Evolutionary conservation across 2,329 filamentous ascomycete species (phyloP).

Genomic region (Colletotrichum chrysophilum): DNA sequence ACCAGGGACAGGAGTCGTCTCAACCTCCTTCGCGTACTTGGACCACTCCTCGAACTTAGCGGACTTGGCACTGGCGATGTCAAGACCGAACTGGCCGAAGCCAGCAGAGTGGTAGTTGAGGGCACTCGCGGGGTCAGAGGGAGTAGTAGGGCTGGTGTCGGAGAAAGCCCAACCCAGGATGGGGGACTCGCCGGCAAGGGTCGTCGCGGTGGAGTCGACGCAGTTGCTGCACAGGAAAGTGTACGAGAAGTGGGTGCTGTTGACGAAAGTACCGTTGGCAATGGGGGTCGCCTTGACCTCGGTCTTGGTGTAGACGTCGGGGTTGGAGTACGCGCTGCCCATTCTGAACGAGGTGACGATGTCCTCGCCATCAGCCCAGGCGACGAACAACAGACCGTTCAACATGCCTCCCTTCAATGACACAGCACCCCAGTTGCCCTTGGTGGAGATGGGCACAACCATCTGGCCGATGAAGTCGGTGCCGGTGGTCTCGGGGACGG

Average conservation of each 20-base stretch:
- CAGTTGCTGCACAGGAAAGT: slow-evolving; percentile 58
- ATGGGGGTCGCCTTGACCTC: slow-evolving; percentile 46
- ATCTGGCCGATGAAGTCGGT: slow-evolving; percentile 62
- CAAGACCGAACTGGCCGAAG: slow-evolving; percentile 41
- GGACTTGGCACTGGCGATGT: slow-evolving; percentile 36
- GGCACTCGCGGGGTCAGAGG: slow-evolving; percentile 33
- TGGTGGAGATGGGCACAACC: slow-evolving; percentile 34
- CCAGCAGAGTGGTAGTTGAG: slow-evolving; percentile 45
- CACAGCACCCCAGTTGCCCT: slow-evolving; percentile 54
- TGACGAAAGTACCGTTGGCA: slow-evolving; percentile 55
- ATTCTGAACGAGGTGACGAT: slow-evolving; percentile 37
- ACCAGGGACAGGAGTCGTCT: slow-evolving; percentile 2
- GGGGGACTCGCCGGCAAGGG: slow-evolving; percentile 29
- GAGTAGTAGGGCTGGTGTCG: slow-evolving; percentile 32
- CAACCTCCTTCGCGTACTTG: slow-evolving; percentile 7
- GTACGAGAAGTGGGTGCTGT: slow-evolving; percentile 56
- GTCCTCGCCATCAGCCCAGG: slow-evolving; percentile 52
- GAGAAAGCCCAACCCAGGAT: slow-evolving; percentile 47
- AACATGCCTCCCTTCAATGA: slow-evolving; percentile 53
- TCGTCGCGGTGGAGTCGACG: slow-evolving; percentile 37
- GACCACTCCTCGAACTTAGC: slow-evolving; percentile 26
- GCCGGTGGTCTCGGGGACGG: slow-evolving; percentile 50
- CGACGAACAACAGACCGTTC: slow-evolving; percentile 50
- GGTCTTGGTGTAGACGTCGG: slow-evolving; percentile 47
- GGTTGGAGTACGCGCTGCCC: slow-evolving; percentile 48